phyloP scores from a whole-genome alignment of 345 rosid species.

The Carallia pectinifolia region DNA sequence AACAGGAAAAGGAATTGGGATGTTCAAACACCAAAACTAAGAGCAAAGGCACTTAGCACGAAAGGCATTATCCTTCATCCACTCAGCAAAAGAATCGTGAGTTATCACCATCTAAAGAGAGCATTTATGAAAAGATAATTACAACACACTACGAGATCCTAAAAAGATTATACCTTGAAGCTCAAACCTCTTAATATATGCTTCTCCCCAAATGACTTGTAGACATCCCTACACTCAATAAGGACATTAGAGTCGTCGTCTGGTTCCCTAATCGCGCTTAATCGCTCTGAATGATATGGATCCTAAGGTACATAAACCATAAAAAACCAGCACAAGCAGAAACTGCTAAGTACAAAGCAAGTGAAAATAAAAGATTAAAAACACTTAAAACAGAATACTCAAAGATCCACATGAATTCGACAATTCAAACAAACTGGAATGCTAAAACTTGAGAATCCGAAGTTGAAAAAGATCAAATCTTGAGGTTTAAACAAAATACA shows the following conservation, averaged over 20 bases:
- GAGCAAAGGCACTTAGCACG: neutral
- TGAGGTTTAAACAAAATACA: neutral
- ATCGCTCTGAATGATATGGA: constrained; percentile 45
- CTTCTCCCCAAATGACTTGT: constrained; percentile 95
- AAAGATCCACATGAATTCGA: neutral
- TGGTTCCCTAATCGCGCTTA: constrained; percentile 29
- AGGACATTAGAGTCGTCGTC: constrained; percentile 69
- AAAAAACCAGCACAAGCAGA: constrained; percentile 1
- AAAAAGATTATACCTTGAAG: constrained; percentile 72
- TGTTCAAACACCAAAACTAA: neutral
- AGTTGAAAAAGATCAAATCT: too few relatives aligned
- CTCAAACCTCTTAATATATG: constrained; percentile 88
- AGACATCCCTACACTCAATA: constrained; percentile 81
- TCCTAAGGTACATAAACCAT: constrained; percentile 40
- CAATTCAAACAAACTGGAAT: too few relatives aligned
- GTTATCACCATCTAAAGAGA: neutral
- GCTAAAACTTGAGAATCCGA: too few relatives aligned
- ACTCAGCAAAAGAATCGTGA: neutral
- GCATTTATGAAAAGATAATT: neutral
- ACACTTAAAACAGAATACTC: neutral
- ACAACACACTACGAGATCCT: neutral
- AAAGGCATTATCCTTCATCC: neutral
- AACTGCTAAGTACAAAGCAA: neutral
- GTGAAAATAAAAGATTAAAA: neutral
- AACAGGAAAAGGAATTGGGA: neutral